Percentiles rank a stretch among this genome's conserved stretches.
These are phyloP conservation scores for Tolypocladium tundrense DNA, from an alignment of 2,329 filamentous ascomycete species.

Conservation along the genomic window DNA sequence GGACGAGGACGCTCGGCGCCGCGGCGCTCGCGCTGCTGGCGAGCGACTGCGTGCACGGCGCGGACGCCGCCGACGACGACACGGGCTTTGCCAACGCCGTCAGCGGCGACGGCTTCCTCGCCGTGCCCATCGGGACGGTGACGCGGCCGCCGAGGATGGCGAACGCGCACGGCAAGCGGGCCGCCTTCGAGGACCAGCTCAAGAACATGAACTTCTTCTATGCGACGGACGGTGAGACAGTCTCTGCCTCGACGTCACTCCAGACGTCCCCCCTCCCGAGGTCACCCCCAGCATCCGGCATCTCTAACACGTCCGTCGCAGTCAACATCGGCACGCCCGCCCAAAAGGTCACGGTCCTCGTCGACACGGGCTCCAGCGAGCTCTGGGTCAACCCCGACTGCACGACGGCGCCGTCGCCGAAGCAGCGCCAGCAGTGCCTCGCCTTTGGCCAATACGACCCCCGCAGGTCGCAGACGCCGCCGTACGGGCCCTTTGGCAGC, in stretches of 20 bases:
- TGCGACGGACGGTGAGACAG: conserved; percentile 22
- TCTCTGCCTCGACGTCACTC: not conserved
- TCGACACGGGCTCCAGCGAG: conserved; percentile 43
- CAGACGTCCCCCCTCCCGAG: not conserved
- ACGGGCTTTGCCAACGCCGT: conserved; percentile 16
- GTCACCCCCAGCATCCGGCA: not conserved
- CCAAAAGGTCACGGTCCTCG: conserved; percentile 33
- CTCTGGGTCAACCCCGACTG: conserved; percentile 46
- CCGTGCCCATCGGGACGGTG: conserved; percentile 23
- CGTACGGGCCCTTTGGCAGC: conserved; percentile 23
- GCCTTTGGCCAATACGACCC: conserved; percentile 34
- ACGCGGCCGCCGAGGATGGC: conserved; percentile 10
- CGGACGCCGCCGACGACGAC: not conserved
- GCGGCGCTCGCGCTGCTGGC: conserved; percentile 7
- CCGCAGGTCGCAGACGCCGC: conserved; percentile 25
- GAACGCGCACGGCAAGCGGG: conserved; percentile 9
- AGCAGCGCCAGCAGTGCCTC: conserved; percentile 25
- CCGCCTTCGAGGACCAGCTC: conserved; percentile 18
- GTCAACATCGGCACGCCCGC: conserved; percentile 31
- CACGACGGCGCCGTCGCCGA: conserved; percentile 21
- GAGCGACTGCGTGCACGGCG: not conserved
- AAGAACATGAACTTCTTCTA: conserved; percentile 29
- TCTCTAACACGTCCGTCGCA: conserved; percentile 7
- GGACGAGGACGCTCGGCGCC: conserved; percentile 3
- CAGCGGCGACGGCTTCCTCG: conserved; percentile 24